Base-by-base conservation (phyloP, 1,284 basidiomycete species). In the Jaminaea rosea region DNA sequence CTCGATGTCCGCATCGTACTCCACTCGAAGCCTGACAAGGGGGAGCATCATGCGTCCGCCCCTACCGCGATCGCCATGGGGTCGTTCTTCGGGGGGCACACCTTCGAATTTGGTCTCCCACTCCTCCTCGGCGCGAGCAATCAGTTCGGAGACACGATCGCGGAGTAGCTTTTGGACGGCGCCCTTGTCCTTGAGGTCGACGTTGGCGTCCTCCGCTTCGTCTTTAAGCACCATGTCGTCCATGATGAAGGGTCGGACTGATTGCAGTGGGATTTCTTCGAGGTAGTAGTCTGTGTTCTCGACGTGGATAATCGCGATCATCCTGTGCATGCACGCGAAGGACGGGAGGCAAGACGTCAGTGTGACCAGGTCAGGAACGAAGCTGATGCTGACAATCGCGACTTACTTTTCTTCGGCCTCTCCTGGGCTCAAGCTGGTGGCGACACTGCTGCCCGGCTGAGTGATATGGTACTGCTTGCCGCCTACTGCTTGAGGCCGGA, bases 391-490 rank as follows among this genome's bases (percentile, higher is more conserved):
- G 15, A 44, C 10, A 7, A n/a, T 9, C 17, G 15, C n/a, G 15
- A 50, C 65, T 44, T 53, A 61, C 49, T 66, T 72, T 36, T 61
- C 57, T 9, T 49, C 52, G 26, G 63, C 55, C 48, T 72, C 70
- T 13, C 65, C 69, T 17, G 62, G 64, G 19, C 56, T 48, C n/a
- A 54, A 27, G 46, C 87, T 89, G 0, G 93, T 99, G 0, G 93
- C 94, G 3, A 99, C 84, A 0, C 87, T 90, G 6, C 88, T 93
- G 1, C 94, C 94, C 1, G 94, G 94, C 73, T 99, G 94, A 0
- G 84, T 83, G 68, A 99, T 91, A 65, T 82, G 84, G 76, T 99
- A 98, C 4, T 81, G 79, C 75, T 94, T 93, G 7, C 88, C 91
- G 4, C 87, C 84, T 4, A 99, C 91, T 1, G 83, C 80, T 69